Evolutionary conservation across 805 yeast genomes (phyloP).

Genomic region (Saccharomycopsis malanga): DNA sequence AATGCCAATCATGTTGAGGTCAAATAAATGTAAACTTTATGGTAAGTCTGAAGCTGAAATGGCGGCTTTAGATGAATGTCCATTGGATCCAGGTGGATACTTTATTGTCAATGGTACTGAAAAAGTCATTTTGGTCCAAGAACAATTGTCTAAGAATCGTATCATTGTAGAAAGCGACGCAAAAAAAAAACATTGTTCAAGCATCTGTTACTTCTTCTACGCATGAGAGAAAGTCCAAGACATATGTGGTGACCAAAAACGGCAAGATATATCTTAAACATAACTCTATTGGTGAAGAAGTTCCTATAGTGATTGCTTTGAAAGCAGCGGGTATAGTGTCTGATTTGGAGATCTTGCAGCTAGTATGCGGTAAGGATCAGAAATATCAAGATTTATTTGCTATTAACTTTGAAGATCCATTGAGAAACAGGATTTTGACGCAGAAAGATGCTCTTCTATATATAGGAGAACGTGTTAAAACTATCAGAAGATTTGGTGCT

Average conservation of each 20-base stretch:
- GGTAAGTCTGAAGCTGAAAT: conserved; percentile 73
- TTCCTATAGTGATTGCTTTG: conserved; percentile 86
- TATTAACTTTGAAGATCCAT: conserved; percentile 89
- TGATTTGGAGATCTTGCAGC: conserved; percentile 86
- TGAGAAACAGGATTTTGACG: conserved; percentile 75
- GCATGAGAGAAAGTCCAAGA: conserved; percentile 95
- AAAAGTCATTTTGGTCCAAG: conserved; percentile 93
- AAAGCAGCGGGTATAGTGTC: conserved; percentile 94
- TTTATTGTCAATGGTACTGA: conserved; percentile 97
- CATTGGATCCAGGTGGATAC: conserved; percentile 97
- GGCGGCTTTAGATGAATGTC: conserved; percentile 91
- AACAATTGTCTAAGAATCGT: conserved; percentile 93
- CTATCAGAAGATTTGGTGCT: conserved; percentile 78
- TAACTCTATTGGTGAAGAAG: conserved; percentile 90
- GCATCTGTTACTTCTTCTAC: conserved; percentile 98
- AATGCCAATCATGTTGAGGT: conserved; percentile 97
- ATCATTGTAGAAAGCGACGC: conserved; percentile 97
- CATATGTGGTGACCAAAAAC: conserved; percentile 89
- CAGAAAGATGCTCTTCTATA: conserved; percentile 92
- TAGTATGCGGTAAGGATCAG: conserved; percentile 87
- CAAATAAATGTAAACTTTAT: conserved; percentile 81
- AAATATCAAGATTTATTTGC: conserved; percentile 89
- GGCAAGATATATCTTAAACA: conserved; percentile 87
- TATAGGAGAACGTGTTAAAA: conserved; percentile 85
- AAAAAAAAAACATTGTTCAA: conserved; percentile 86